Base-by-base conservation (phyloP, 2,329 filamentous ascomycete species). In the Xylogone sp. region DNA sequence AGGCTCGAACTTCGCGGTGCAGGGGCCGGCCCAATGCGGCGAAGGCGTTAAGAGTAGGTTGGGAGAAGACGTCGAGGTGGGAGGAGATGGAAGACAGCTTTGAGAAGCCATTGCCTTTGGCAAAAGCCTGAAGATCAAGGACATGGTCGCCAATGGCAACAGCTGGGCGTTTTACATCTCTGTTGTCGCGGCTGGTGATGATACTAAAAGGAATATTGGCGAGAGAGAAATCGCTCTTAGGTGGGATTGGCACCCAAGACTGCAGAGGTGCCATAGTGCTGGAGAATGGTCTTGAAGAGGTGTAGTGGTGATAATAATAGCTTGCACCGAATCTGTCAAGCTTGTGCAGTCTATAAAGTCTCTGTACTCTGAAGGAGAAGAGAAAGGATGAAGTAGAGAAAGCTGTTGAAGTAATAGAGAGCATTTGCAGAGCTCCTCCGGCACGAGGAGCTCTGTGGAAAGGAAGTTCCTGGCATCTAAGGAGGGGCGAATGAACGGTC, bases 131-230 rank as follows among this genome's bases (percentile, higher is more conserved):
- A 21, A 92, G 75, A 61, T 90, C 84, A 24, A 91, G 70, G 1
- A 81, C 82, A 66, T 85, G 73, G 18, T 82, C 75, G 45, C 87
- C 87, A 62, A 91, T 84, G 24, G 86, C 86, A 50, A 87, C 75
- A 20, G 85, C 87, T 10, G 81, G 74, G 12, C 81, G 74, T 31
- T 76, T 77, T 50, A 75, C 67, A 29, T 73, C 56, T 31, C 71
- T 70, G 2, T 71, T 68, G 50, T 66, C 45, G 52, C 55, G 18
- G 71, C 60, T 9, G 80, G 78, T 82, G 60, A 90, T 86, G 68
- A 91, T 83, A 54, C 87, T 87, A 62, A 91, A 90, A 1, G 87
- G 87, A 49, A 91, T 82, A 65, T 91, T 91, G 58, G 82, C 78
- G 46, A 90, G 73, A 12, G 87, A 89, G 70, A 91, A 91, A 62